Conservation (phyloP, 495 filamentous ascomycete genomes). For the Parachaetomium inaequale region DNA sequence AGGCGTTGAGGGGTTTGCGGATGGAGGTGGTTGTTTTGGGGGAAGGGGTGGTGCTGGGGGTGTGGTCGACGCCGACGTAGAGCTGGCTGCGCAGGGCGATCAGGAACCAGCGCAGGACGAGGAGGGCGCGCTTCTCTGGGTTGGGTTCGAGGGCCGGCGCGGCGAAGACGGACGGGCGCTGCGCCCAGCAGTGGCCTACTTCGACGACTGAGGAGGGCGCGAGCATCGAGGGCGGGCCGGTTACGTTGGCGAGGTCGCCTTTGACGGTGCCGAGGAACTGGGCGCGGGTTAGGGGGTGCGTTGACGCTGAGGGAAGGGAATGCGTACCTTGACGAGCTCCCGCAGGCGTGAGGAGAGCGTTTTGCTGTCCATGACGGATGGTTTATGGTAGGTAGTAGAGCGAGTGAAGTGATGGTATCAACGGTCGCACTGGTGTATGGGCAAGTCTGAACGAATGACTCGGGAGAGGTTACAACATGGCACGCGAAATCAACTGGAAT, state of each 20-base stretch:
- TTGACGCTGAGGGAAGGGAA: neutral
- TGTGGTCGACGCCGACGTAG: conserved; percentile 32
- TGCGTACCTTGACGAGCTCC: conserved; percentile 27
- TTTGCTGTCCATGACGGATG: conserved; percentile 20
- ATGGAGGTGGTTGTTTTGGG: conserved; percentile 16
- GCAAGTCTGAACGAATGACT: neutral
- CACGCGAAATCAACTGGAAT: neutral
- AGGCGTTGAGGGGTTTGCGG: conserved; percentile 43
- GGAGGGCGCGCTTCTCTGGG: conserved; percentile 66
- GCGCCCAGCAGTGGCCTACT: conserved; percentile 84
- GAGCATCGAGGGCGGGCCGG: conserved; percentile 81
- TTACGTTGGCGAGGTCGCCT: conserved; percentile 81
- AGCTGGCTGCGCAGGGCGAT: conserved; percentile 78
- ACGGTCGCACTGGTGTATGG: too few species aligned
- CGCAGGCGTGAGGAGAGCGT: conserved; percentile 26
- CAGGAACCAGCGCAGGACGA: conserved; percentile 82
- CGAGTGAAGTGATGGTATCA: neutral
- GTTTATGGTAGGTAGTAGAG: neutral
- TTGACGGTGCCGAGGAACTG: conserved; percentile 80
- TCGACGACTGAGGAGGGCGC: conserved; percentile 75
- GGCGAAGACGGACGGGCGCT: conserved; percentile 73
- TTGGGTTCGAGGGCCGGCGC: conserved; percentile 70
- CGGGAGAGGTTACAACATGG: neutral
- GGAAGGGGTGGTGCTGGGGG: neutral
- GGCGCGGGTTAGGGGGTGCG: neutral